Percentiles rank a stretch among this genome's conserved stretches.
Conservation (phyloP, 2,329 filamentous ascomycete genomes). For the Leptosphaerulina australis region DNA sequence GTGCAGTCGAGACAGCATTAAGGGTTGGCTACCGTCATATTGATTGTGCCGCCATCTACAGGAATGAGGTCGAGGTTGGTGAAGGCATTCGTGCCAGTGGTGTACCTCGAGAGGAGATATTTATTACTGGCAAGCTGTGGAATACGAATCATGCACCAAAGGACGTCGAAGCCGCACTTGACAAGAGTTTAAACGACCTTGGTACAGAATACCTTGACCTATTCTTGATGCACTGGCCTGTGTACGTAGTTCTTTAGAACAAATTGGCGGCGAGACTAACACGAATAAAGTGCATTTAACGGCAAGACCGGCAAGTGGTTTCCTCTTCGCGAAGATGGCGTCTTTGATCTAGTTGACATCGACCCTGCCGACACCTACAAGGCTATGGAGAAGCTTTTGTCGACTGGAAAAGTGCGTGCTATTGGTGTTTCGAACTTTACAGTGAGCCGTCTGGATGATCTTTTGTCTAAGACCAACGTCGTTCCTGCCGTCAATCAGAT, state of each 20-base stretch:
- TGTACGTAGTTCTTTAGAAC: constrained; percentile 14
- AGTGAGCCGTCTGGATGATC: constrained; percentile 74
- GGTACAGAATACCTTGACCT: constrained; percentile 69
- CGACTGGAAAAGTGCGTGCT: constrained; percentile 72
- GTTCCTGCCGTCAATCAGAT: constrained; percentile 77
- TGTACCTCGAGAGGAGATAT: constrained; percentile 69
- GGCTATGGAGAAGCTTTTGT: constrained; percentile 70
- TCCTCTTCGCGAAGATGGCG: constrained; percentile 57
- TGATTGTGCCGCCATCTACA: constrained; percentile 75
- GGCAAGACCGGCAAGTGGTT: constrained; percentile 44
- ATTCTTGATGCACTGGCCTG: constrained; percentile 70
- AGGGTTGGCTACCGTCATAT: constrained; percentile 73
- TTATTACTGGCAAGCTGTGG: constrained; percentile 79
- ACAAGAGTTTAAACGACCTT: constrained; percentile 65
- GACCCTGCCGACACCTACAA: constrained; percentile 78
- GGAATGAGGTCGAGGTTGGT: constrained; percentile 77
- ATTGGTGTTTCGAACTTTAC: constrained; percentile 86
- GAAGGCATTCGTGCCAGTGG: constrained; percentile 68
- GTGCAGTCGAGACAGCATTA: constrained; percentile 71
- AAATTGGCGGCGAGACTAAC: not conserved
- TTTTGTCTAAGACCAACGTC: constrained; percentile 65
- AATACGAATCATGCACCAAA: constrained; percentile 74
- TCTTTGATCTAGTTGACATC: constrained; percentile 74
- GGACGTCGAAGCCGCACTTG: constrained; percentile 61
- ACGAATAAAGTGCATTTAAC: constrained; percentile 22